Base-by-base conservation (phyloP, 2,329 filamentous ascomycete genomes). In the Neonectria punicea region DNA sequence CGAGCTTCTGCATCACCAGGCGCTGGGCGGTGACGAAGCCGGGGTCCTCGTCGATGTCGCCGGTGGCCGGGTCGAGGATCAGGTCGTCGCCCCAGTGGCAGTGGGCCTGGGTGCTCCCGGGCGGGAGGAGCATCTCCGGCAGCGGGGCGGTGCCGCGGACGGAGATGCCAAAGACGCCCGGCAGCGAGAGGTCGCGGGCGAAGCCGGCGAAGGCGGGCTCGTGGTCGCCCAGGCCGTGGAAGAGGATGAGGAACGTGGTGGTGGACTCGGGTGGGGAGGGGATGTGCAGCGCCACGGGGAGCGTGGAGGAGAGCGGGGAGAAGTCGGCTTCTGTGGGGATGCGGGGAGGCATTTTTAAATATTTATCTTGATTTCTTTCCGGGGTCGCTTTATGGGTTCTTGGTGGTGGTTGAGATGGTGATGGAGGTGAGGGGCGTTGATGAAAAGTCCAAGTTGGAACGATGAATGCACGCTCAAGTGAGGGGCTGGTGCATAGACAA, bases 161-260 rank as follows among this genome's bases (percentile, higher is more conserved):
- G 7, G 92, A 87, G 58, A 97, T 86, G 73, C 89, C 89, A 61
- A 90, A 86, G 57, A 94, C 94, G 74, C 94, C 92, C 0, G 93
- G 93, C 3, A 97, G 87, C 66, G 86, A 84, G 66, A 97, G 80
- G 70, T 88, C 89, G 61, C 84, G 83, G 20, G 90, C 92, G 66
- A 97, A 91, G 49, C 81, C 80, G 65, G 87, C 85, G 77, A 96
- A 97, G 39, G 92, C 84, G 3, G 77, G 74, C 65, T 93, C 87
- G 36, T 86, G 89, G 80, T 97, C 94, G 67, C 94, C 94, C 13
- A 97, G 87, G 68, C 93, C 93, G 79, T 97, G 94, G 63, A 97
- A 88, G 56, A 97, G 87, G 75, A 97, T 81, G 67, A 97, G 88
- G 70, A 97, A 85, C 72, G 94, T 91, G 47, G 89, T 92, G 10